phyloP scores from a whole-genome alignment of 2,329 filamentous ascomycete species.

The Fusarium tanahbumbuense region DNA sequence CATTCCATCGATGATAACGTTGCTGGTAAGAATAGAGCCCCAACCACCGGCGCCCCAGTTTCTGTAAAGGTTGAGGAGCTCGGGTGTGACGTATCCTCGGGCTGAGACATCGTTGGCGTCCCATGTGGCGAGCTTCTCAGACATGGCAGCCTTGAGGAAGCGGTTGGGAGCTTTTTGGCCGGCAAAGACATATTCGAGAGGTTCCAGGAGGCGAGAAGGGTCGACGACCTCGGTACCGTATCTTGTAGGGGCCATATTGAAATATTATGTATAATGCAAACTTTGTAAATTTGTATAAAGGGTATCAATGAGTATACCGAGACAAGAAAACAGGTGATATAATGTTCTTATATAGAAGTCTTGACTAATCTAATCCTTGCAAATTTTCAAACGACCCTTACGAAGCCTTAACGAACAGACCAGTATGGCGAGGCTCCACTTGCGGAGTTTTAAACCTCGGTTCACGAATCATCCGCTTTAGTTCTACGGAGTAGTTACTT shows the following conservation, averaged over 20 bases:
- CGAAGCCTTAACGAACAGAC: neutral
- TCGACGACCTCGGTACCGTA: conserved; percentile 25
- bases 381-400: neutral
- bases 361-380: neutral
- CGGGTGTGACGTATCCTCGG: conserved; percentile 24
- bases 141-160: conserved; percentile 37
- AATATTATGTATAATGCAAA: neutral
- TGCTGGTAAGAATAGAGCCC: conserved; percentile 28
- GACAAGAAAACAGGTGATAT: neutral
- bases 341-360: conserved; percentile 3
- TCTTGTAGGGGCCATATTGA: conserved; percentile 20
- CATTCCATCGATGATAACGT: conserved; percentile 26
- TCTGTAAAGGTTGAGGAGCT: conserved; percentile 28
- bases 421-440: conserved; percentile 1
- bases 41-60: conserved; percentile 33
- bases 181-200: conserved; percentile 27
- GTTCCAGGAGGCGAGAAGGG: conserved; percentile 23
- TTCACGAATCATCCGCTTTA: conserved; percentile 1
- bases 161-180: conserved; percentile 27
- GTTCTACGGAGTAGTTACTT: conserved; percentile 10
- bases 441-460: conserved; percentile 18
- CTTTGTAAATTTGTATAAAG: neutral
- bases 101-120: conserved; percentile 28
- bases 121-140: conserved; percentile 33
- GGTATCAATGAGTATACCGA: neutral